Evolutionary conservation across 164 flowering plant genomes (phyloP), one percentile per base, ranked within the genome.

Genomic region (Protea cynaroides): DNA sequence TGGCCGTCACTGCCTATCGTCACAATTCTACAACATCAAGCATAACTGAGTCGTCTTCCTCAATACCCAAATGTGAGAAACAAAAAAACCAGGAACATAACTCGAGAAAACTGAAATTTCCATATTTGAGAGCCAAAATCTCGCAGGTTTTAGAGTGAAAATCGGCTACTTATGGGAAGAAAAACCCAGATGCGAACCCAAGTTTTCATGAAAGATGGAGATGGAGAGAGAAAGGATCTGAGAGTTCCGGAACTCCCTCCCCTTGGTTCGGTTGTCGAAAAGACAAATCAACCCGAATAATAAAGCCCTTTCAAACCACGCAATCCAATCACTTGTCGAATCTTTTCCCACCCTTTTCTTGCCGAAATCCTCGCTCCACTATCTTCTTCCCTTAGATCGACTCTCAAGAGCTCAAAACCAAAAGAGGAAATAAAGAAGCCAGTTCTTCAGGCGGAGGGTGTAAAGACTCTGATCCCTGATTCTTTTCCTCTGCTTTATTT

Each of bases 241-340:
- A 63, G 58, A 49, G 29, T 24, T 56, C 22, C 65, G 40, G 69
- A 75, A 56, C 56, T 59, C 71, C 70, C 72, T 69, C 61, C 55
- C 67, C 63, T 52, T 56, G 64, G 62, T 63, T 59, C 34, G 61
- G 21, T 52, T 69, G 80, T 78, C 78, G 22, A 71, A 69, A 70
- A 71, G 78, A 73, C 50, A 72, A 37, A 25, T 21, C 43, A 23
- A 40, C 54, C 49, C n/a, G 25, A 55, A 25, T 17, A 43, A 40
- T n/a, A 29, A 24, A 29, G 11, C 8, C 36, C 63, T 19, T 64
- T 63, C 65, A 66, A 70, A 67, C 60, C 73, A 60, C 59, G 74
- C 74, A 40, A 40, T 40, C 46, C 46, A 40, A 40, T 1, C 46
- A 40, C 46, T 40, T 40, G 8, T 40, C 46, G 14, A 40, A 40